Evolutionary conservation across 805 yeast genomes (phyloP), one percentile per base, ranked within the genome.

Genomic region (Zygotorulaspora chibaensis): DNA sequence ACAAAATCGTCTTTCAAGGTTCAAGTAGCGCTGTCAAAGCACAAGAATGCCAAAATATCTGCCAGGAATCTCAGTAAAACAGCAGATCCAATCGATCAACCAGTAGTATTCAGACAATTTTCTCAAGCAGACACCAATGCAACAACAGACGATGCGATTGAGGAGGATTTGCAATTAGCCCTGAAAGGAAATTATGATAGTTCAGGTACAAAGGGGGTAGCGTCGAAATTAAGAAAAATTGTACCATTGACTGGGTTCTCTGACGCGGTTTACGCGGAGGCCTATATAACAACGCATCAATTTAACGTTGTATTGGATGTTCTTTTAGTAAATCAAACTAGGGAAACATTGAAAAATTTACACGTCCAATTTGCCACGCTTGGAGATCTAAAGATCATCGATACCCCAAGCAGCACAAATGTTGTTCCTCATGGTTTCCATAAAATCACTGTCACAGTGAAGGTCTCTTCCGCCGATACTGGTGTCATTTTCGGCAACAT

Each of bases 371-470:
- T 93, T 71, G 96, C 96, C 43, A 87, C 97, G 0, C 73, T 93
- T 42, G 99, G 99, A 50, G 99, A 93, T 64, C 77, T 93, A 66
- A 90, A 91, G 72, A 95, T 93, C 39, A 84, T 90, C 42, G 98
- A 93, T 61, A 83, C 83, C 57, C 96, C 98, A 38, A 74, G 87
- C 2, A 80, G 95, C 12, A 88, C 84, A 34, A 93, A 91, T 63
- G 79, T 93, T 50, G 96, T 96, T 18, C 96, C 99, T n/a, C 96
- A 90, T 69, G 96, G 96, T 16, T 93, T 93, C 80, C 87, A 87
- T 69, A 85, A 86, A 51, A 76, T 87, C 29, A 90, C 87, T 57
- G 81, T 90, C 38, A 90, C 97, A 2, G 79, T 93, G 55, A 89
- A 89, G 68, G 99, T 93, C 37, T 84, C 96, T 0, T 86, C 96